Evolutionary conservation across 2,329 filamentous ascomycete genomes (phyloP).

Genomic region (Pseudocercospora pini-densiflorae): DNA sequence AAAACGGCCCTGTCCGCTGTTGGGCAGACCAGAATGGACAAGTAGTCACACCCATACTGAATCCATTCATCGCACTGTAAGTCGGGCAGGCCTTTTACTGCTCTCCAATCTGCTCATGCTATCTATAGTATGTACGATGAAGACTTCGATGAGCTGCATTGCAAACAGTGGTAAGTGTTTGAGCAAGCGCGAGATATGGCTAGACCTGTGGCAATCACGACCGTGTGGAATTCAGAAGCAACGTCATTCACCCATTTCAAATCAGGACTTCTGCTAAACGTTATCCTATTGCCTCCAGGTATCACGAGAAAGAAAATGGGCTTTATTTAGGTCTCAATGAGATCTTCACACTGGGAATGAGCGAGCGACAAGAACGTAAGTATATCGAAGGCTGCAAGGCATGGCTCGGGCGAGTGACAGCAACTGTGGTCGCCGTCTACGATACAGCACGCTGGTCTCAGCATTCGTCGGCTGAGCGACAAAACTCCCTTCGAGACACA

Average conservation of each 20-base stretch:
- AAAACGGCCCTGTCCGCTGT: background rate
- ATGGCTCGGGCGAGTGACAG: no score
- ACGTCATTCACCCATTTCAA: background rate
- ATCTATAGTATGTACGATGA: background rate
- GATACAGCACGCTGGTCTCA: no score
- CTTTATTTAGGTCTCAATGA: slow-evolving; percentile 5
- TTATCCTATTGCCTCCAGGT: background rate
- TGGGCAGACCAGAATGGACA: background rate
- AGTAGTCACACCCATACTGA: background rate
- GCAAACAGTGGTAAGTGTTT: background rate
- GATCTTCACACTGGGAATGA: background rate
- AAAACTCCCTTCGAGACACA: no score
- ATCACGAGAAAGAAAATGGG: background rate
- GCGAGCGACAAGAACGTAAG: background rate
- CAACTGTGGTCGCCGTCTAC: no score
- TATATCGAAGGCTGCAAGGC: no score
- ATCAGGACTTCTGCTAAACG: background rate
- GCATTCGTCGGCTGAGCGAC: no score
- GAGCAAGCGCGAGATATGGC: background rate
- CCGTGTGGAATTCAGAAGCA: background rate
- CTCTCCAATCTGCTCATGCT: background rate
- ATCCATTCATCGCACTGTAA: slow-evolving; percentile 6
- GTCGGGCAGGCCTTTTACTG: background rate
- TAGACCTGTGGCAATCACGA: background rate
- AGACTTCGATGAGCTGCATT: background rate